Evolutionary conservation across 108 stramenopile genomes (phyloP), one percentile per base, ranked within the genome.

Genomic region (Bacterosira constricta): DNA sequence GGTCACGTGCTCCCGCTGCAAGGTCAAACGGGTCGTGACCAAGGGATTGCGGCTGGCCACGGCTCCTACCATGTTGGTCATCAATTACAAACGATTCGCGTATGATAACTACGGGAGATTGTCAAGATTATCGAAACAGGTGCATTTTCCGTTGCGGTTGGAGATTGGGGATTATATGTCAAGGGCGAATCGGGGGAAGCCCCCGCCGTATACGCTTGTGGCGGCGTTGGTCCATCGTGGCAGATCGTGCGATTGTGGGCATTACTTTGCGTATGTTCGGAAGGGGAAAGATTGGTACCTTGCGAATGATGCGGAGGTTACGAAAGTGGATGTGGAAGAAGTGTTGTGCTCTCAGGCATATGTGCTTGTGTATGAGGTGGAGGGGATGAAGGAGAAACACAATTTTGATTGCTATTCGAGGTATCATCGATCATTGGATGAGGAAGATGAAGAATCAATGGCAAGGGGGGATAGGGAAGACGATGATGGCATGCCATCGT

Each of bases 31-130:
- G 52, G 36, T 75, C 21, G 91, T 90, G 10, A 87, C 87, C 17
- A 95, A 95, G 69, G 90, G 87, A n/a, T 58, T 92, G 25, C 77
- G 89, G 6, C 63, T 95, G 20, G 91, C 90, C 7, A 92, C 94
- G 5, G 89, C 94, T 11, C 94, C 94, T 0, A 89, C 91, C 37
- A 90, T 95, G 63, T 61, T 95, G 38, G 90, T 90, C 21, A 83
- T 88, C 56, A 91, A 95, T 60, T 69, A 90, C 61, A 95, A 95
- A 66, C 85, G 94, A 13, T 95, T 95, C 81, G 83, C 88, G 15
- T 87, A 89, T 49, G 82, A 95, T 63, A 73, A 80, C 17, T 89
- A 83, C 63, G 94, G 94, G 6, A 63, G 85, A 39, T 38, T 83
- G 27, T 59, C 77, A 21, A 73, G 94, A 23, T 57, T 95, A 11